A percentile compares a stretch with the other conserved stretches of the same genome.
phyloP scores from a whole-genome alignment of 345 rosid genomes.

The Trapa bicornis region DNA sequence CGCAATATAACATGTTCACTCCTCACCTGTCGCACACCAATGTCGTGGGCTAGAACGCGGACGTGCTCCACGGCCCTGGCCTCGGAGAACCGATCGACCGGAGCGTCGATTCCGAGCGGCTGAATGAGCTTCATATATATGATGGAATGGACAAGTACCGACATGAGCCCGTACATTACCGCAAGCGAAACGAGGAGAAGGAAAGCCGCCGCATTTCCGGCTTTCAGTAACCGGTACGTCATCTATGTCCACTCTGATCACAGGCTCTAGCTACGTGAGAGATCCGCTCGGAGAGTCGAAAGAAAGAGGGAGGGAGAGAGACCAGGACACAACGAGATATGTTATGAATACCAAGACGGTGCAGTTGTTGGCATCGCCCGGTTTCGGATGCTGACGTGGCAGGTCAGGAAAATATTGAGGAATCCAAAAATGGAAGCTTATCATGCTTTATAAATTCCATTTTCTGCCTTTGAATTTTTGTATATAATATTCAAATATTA shows the following conservation, averaged over 20 bases:
- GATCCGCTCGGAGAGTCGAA: not conserved
- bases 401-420: not conserved
- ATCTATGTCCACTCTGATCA: conserved; percentile 11
- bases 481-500: no score
- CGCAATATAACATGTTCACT: conserved; percentile 9
- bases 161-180: conserved; percentile 51
- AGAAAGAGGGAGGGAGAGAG: not conserved
- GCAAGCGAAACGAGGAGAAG: conserved; percentile 41
- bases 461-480: no score
- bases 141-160: conserved; percentile 39
- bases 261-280: not conserved
- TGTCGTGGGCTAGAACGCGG: conserved; percentile 56
- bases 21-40: conserved; percentile 82
- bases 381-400: not conserved
- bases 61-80: conserved; percentile 84
- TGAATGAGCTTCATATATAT: conserved; percentile 49
- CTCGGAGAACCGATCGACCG: conserved; percentile 86
- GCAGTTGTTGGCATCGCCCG: not conserved
- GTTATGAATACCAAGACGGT: not conserved
- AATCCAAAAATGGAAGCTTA: not conserved
- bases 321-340: not conserved
- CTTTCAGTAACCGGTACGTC: conserved; percentile 37
- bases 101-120: conserved; percentile 68
- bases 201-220: conserved; percentile 54
- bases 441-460: no score